Evolutionary conservation across 2,329 filamentous ascomycete species (phyloP), one percentile per base, ranked within the genome.

Genomic region (Xylaria sp.): DNA sequence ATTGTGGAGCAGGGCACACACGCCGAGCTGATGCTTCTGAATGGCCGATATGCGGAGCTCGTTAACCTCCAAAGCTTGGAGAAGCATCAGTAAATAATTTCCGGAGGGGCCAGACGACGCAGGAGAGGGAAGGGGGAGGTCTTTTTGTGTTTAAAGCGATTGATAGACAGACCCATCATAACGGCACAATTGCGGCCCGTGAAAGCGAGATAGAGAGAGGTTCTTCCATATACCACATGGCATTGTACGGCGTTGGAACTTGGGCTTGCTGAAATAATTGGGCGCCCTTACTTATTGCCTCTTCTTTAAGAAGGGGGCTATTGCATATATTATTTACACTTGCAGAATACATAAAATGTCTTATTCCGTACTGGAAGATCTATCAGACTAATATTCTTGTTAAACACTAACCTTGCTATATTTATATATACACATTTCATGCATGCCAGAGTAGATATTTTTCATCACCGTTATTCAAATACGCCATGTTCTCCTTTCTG

Each of bases 1-100:
- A 89, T 98, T 52, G 92, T 97, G 1, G 95, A 98, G 83, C 87
- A 88, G 74, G 95, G 95, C 5, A 94, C 90, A 9, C 95, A 98
- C 78, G 76, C 83, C 0, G 92, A 94, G 77, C 79, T 95, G 75
- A 90, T 92, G 87, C 86, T 84, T 73, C 86, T 85, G 78, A 89
- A 89, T 72, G 92, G 92, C 3, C 86, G 91, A 57, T 96, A 96
- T 77, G 90, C 88, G 10, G 92, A 95, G 82, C 80, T 96, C 72
- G 93, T 95, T 57, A 93, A 92, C 73, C 82, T 95, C 74, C 93
- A 96, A 84, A 93, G 90, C 79, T 81, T 96, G 76, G 91, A 88
- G 75, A 92, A 89, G 82, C 79, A 84, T 68, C 73, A 74, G 46
- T 77, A 76, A 39, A 9, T 51, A n/a, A 8, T 15, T 25, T 9